Evolutionary conservation across 2,329 filamentous ascomycete genomes (phyloP).

Genomic region (Gaeumannomyces tritici): DNA sequence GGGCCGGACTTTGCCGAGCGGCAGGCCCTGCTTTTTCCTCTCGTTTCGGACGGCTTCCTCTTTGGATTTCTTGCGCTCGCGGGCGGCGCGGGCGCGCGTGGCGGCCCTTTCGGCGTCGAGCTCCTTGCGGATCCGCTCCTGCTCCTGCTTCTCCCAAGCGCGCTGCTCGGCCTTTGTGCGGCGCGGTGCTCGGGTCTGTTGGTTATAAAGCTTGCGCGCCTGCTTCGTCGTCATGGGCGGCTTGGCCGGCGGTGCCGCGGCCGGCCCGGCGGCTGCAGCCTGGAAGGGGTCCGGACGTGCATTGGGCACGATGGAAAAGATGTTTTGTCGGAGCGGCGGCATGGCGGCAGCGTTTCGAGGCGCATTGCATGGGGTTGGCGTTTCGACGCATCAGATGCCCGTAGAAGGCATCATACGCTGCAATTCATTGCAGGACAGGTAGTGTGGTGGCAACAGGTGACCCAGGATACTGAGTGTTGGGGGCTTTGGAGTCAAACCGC

Average conservation of each 20-base stretch:
- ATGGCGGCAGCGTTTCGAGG: neutral
- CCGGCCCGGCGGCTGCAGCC: constrained; percentile 4
- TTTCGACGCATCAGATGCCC: neutral
- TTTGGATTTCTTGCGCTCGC: constrained; percentile 47
- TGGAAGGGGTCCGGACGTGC: constrained; percentile 8
- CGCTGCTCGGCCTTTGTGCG: constrained; percentile 21
- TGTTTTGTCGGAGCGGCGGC: constrained; percentile 17
- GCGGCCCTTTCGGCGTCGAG: constrained; percentile 38
- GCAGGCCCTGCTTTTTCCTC: constrained; percentile 41
- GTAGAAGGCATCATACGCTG: neutral
- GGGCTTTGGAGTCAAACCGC: neutral
- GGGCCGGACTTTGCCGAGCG: constrained; percentile 42
- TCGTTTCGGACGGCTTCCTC: constrained; percentile 38
- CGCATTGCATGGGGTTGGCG: neutral
- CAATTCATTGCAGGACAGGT: neutral
- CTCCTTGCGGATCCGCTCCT: constrained; percentile 44
- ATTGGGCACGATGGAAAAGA: constrained; percentile 24
- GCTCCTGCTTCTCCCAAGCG: constrained; percentile 33
- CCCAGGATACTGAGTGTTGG: neutral
- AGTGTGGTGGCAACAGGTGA: too few species aligned
- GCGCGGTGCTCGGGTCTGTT: constrained; percentile 27
- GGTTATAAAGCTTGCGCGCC: constrained; percentile 34
- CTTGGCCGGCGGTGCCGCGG: constrained; percentile 12
- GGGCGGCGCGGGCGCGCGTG: constrained; percentile 34
- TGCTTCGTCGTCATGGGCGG: constrained; percentile 40